A percentile compares a stretch with the other conserved stretches of the same genome.
These are phyloP conservation scores for Neonectria neomacrospora DNA, from an alignment of 2,329 filamentous ascomycete species.

Conservation along the genomic window DNA sequence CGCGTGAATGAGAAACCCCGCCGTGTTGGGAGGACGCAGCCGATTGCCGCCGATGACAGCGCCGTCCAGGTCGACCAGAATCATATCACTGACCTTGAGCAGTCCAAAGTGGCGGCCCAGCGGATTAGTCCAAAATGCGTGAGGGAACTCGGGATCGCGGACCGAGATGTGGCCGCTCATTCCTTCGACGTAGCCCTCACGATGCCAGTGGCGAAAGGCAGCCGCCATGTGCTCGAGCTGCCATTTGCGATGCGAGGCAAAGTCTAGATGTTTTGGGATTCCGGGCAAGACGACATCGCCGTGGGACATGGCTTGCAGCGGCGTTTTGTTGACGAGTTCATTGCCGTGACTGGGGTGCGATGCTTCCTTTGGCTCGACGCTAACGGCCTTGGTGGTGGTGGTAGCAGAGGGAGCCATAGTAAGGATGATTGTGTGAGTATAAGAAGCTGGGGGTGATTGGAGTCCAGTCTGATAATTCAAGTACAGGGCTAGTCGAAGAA, in stretches of 20 bases:
- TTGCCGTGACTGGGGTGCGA: conserved; percentile 35
- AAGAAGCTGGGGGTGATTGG: neutral
- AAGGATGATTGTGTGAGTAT: neutral
- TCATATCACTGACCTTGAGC: conserved; percentile 74
- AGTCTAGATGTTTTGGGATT: conserved; percentile 41
- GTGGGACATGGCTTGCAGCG: conserved; percentile 43
- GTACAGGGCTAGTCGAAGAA: too few species aligned
- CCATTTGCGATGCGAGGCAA: conserved; percentile 43
- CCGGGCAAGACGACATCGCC: conserved; percentile 40
- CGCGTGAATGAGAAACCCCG: conserved; percentile 77
- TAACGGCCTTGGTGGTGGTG: conserved; percentile 11
- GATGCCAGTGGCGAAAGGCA: conserved; percentile 75
- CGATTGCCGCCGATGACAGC: conserved; percentile 72
- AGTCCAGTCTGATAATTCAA: neutral
- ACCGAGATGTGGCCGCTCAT: conserved; percentile 75
- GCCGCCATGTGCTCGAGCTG: conserved; percentile 70
- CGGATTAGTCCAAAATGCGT: conserved; percentile 75
- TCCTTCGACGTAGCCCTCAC: conserved; percentile 74
- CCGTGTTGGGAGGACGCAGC: conserved; percentile 70
- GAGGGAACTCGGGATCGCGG: conserved; percentile 68
- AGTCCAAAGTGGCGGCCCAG: conserved; percentile 73
- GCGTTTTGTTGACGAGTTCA: conserved; percentile 39
- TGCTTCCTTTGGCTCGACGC: conserved; percentile 30
- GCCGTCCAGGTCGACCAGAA: conserved; percentile 70
- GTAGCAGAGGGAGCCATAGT: conserved; percentile 26